Evolutionary conservation across 2,329 filamentous ascomycete species (phyloP).

Genomic region (Metarhizium humberi): DNA sequence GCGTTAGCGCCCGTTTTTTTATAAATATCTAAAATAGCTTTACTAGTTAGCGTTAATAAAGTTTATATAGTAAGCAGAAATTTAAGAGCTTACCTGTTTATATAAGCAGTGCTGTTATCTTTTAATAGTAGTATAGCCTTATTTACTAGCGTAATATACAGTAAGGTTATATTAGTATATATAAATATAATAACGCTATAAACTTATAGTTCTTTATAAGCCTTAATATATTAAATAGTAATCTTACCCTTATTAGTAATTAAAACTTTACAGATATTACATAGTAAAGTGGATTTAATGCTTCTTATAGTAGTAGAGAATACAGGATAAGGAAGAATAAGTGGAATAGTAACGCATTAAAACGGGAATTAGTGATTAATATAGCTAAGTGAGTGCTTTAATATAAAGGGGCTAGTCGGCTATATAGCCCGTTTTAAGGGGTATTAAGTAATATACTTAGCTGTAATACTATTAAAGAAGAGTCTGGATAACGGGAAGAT

Average conservation of each 20-base stretch:
- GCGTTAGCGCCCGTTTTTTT: constrained; percentile 38
- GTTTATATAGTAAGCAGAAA: not conserved
- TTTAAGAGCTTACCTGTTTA: constrained; percentile 22
- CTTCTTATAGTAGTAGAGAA: not conserved
- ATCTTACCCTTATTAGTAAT: constrained; percentile 22
- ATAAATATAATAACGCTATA: not conserved
- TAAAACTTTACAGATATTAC: not conserved
- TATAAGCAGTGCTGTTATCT: constrained; percentile 17
- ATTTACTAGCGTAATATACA: constrained; percentile 31
- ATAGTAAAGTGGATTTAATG: not conserved
- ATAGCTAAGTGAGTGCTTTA: not conserved
- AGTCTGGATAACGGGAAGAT: too few relatives aligned
- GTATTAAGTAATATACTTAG: too few relatives aligned
- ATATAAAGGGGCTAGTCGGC: not conserved
- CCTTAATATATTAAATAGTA: not conserved
- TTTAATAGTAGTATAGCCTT: constrained; percentile 40
- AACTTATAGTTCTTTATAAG: not conserved
- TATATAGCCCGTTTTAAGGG: not conserved
- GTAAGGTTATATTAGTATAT: constrained; percentile 39
- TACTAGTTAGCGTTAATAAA: constrained; percentile 7
- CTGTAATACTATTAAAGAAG: too few relatives aligned
- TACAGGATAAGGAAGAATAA: not conserved
- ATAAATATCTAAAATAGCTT: constrained; percentile 19
- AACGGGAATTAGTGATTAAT: not conserved
- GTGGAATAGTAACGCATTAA: not conserved